Base-by-base conservation (phyloP, 148 eudicot genomes). In the Gaultheria prostrata region DNA sequence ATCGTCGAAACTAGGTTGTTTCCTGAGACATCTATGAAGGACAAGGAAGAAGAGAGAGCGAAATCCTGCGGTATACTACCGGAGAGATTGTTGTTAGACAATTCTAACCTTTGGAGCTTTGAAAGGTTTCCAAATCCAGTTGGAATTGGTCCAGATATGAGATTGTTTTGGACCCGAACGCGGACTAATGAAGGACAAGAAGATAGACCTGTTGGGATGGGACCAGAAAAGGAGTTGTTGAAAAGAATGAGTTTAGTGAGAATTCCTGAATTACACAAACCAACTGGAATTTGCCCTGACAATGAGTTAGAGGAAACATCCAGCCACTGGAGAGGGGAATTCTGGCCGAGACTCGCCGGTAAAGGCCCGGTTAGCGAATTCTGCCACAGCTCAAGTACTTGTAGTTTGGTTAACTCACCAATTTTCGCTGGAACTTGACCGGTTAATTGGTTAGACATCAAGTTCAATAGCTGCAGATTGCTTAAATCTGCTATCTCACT, bases 281-380 rank as follows among this genome's bases (percentile, higher is more conserved):
- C 88, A 4, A 67, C 80, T 0, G 99, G 99, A 81, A 96, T 93
- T 39, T 86, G 83, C 51, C 99, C 95, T 5, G 97, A 84, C 12
- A 96, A 83, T 43, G 93, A 89, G 80, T 96, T 96, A 39, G 98
- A 94, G 7, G 99, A 96, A n/a, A 94, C 77, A 78, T 96, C 99
- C 51, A 96, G 74, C 95, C 95, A 96, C 45, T 91, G 91, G 39
- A 96, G 86, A 7, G 99, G 93, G 3, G 93, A 88, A 45, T 88
- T 88, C 46, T 54, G 83, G 45, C 99, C 99, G 21, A 96, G 97
- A 89, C 90, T 91, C 59, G 59, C 84, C 0, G 99, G 99, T 76
- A 94, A 83, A 48, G 91, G 85, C 6, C 99, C 99, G 0, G 94
- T 88, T 57, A 96, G 82, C 0, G 94, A 86, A 82, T 94, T 96